Evolutionary conservation across 495 filamentous ascomycete genomes (phyloP).

Genomic region (Annulohypoxylon stygium): DNA sequence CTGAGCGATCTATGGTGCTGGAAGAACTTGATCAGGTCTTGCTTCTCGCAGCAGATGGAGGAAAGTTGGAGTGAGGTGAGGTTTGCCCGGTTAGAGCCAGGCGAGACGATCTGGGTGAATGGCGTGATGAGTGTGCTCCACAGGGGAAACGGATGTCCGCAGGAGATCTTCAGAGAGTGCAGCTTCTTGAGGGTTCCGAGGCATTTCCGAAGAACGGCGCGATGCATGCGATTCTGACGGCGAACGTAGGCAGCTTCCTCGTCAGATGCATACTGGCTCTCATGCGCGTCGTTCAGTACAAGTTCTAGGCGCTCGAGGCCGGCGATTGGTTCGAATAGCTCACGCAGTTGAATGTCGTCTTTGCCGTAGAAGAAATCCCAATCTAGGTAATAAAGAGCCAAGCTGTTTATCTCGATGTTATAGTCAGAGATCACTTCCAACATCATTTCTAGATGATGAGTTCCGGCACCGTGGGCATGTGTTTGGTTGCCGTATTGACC

Average conservation of each 20-base stretch:
- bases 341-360: conserved; percentile 11
- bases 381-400: background rate
- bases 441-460: conserved; percentile 13
- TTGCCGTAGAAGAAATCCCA: background rate
- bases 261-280: background rate
- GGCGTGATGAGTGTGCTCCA: background rate
- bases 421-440: background rate
- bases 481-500: background rate
- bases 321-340: conserved; percentile 22
- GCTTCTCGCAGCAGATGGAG: conserved; percentile 18
- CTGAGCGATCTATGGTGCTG: conserved; percentile 34
- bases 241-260: background rate
- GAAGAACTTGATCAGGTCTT: conserved; percentile 28
- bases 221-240: background rate
- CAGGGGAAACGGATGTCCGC: background rate
- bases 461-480: background rate
- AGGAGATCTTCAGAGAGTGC: background rate
- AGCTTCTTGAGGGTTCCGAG: background rate
- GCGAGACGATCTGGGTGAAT: conserved; percentile 19
- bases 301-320: conserved; percentile 26
- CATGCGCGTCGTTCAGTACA: background rate
- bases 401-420: background rate
- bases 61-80: conserved; percentile 18
- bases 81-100: conserved; percentile 22
- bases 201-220: background rate